Evolutionary conservation across 1,284 basidiomycete species (phyloP), one percentile per base, ranked within the genome.

Genomic region (Cutaneotrichosporon sp.): DNA sequence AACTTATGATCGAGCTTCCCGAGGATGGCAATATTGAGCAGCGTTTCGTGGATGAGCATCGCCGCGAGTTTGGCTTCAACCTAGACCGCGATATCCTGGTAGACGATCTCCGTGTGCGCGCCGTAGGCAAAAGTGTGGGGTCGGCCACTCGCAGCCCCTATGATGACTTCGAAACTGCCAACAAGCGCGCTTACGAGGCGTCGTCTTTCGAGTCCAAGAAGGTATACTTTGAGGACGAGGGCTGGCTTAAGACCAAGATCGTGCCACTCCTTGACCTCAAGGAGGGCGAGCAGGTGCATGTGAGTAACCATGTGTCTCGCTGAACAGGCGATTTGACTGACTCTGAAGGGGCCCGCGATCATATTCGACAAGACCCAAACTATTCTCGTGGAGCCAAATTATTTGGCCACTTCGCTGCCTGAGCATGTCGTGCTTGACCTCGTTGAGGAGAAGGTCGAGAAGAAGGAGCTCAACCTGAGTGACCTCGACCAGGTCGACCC

Each of bases 401-500:
- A 52, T 50, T 37, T 50, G 3, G 65, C 67, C 14, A 64, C 59
- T 16, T 55, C 65, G n/a, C 56, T 63, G 14, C 48, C 52, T 16
- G 65, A 69, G 55, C 66, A 67, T 33, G 60, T 67, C 17, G 52
- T 67, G 20, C 61, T 67, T n/a, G 66, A 67, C 48, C 47, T 57
- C 7, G 60, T 61, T n/a, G 60, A 63, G n/a, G 54, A 63, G 32
- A 52, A 58, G 33, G 57, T 54, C 1, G 52, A 33, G 24, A 47
- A 50, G 37, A 51, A 47, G 37, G 52, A 55, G 45, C 24, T 29
- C 19, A 54, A 61, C 29, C 26, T 55, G 25, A 48, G 39, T 3
- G 61, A 67, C 33, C 55, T 57, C 14, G 60, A 66, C 27, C 51
- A 66, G 49, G 66, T 71, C 20, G 78, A 80, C 55, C 78, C 78